phyloP scores from a whole-genome alignment of 2,329 filamentous ascomycete species.

The Macrophomina pseudophaseolina region DNA sequence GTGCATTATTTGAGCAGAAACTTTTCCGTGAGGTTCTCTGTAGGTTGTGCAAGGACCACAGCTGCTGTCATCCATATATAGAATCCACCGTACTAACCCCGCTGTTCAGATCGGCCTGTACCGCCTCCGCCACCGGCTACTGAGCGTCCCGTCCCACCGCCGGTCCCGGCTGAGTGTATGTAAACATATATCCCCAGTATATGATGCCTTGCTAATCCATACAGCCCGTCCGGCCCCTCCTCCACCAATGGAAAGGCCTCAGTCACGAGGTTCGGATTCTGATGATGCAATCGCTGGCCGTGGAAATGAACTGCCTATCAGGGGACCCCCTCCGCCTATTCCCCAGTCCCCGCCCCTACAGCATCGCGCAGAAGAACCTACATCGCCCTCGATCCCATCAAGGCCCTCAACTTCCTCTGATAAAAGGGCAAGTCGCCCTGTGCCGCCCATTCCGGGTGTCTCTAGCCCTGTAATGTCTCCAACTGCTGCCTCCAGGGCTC shows the following conservation, averaged over 20 bases:
- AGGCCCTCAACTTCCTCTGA: slow-evolving; percentile 37
- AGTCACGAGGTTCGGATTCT: slow-evolving; percentile 81
- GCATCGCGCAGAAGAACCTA: slow-evolving; percentile 22
- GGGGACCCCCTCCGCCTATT: slow-evolving; percentile 42
- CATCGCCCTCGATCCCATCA: slow-evolving; percentile 26
- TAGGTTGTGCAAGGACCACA: slow-evolving; percentile 36
- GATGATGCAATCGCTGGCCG: slow-evolving; percentile 73
- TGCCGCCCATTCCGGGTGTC: slow-evolving; percentile 63
- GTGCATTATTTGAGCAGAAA: slow-evolving; percentile 42
- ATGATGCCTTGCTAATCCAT: slow-evolving; percentile 18
- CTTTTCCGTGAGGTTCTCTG: slow-evolving; percentile 46
- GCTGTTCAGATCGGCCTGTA: slow-evolving; percentile 46
- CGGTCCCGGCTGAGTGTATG: slow-evolving; percentile 44
- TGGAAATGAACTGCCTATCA: slow-evolving; percentile 37
- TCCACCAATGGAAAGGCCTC: slow-evolving; percentile 50
- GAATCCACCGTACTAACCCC: background rate
- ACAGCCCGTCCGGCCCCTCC: slow-evolving; percentile 68
- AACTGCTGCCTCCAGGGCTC: slow-evolving; percentile 44
- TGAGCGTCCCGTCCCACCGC: slow-evolving; percentile 39
- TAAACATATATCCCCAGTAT: slow-evolving; percentile 10
- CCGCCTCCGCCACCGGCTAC: slow-evolving; percentile 37
- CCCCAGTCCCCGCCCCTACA: slow-evolving; percentile 40
- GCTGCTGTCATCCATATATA: background rate
- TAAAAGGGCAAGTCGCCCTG: slow-evolving; percentile 41
- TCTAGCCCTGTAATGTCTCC: slow-evolving; percentile 43